phyloP scores from a whole-genome alignment of 2,329 filamentous ascomycete genomes.

The Stagonosporopsis cucurbitacearum region DNA sequence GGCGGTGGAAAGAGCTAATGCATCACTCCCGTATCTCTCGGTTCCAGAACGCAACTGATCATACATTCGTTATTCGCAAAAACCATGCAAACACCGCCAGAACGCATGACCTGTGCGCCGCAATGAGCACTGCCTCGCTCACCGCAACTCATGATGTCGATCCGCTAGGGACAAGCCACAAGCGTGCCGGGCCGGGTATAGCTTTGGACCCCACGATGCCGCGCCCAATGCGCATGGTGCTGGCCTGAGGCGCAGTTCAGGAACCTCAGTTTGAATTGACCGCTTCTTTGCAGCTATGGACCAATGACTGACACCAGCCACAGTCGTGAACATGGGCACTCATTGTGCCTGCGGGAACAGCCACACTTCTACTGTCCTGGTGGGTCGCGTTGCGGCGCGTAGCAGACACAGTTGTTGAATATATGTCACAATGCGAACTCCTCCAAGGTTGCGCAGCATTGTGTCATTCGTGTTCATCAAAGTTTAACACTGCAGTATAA shows the following conservation, averaged over 20 bases:
- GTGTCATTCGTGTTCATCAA: slow-evolving; percentile 4
- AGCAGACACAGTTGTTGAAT: neutral
- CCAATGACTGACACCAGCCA: slow-evolving; percentile 14
- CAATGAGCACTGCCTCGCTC: slow-evolving; percentile 16
- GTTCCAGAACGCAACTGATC: slow-evolving; percentile 2
- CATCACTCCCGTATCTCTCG: neutral
- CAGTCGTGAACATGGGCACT: slow-evolving; percentile 1
- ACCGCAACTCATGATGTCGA: slow-evolving; percentile 9
- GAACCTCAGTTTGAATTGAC: slow-evolving; percentile 14
- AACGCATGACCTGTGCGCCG: slow-evolving; percentile 20
- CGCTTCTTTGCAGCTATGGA: slow-evolving; percentile 8
- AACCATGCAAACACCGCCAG: slow-evolving; percentile 15
- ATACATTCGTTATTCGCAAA: neutral
- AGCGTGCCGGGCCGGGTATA: slow-evolving; percentile 15
- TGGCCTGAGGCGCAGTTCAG: slow-evolving; percentile 17
- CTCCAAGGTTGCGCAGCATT: slow-evolving; percentile 8
- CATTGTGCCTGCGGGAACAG: slow-evolving; percentile 14
- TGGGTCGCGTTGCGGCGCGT: slow-evolving; percentile 13
- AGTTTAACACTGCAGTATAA: neutral
- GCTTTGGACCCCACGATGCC: slow-evolving; percentile 13
- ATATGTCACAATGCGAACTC: slow-evolving; percentile 11
- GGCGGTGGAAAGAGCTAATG: neutral
- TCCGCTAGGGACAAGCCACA: slow-evolving; percentile 10
- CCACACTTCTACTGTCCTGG: slow-evolving; percentile 1
- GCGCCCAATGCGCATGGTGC: neutral